Evolutionary conservation across 129 eudicot species (phyloP).

Genomic region (Pseudognaphalium luteoalbum): DNA sequence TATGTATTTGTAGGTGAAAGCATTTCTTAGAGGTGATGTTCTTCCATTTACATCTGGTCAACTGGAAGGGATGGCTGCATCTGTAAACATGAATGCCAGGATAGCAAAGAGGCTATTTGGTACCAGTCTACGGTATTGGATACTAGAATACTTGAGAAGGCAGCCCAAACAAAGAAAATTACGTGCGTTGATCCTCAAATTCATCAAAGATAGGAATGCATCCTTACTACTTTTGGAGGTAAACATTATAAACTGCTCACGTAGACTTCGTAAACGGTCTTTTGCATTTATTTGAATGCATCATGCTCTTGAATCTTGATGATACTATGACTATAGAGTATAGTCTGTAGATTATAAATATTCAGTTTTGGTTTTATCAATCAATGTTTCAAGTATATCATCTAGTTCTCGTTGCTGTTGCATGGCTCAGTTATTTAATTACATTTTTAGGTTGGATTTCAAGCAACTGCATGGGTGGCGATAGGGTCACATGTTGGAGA

Average conservation of each 20-base stretch:
- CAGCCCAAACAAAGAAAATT: conserved; percentile 78
- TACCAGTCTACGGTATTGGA: conserved; percentile 88
- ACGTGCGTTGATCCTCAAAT: conserved; percentile 79
- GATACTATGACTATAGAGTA: not conserved
- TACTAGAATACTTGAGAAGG: conserved; percentile 73
- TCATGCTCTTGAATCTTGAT: not conserved
- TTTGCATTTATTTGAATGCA: not conserved
- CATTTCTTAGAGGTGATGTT: conserved; percentile 82
- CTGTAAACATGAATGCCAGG: conserved; percentile 65
- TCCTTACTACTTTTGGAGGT: conserved; percentile 80
- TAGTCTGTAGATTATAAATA: not conserved
- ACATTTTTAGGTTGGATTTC: conserved; percentile 68
- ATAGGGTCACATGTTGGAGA: conserved; percentile 78
- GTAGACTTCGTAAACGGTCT: not conserved
- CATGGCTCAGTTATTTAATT: not conserved
- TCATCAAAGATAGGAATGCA: conserved; percentile 81
- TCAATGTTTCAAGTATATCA: not conserved
- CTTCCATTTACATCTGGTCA: conserved; percentile 84
- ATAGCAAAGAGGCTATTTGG: conserved; percentile 59
- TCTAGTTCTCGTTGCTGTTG: not conserved
- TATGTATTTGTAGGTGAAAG: conserved; percentile 68
- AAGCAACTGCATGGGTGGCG: conserved; percentile 72
- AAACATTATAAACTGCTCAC: conserved; percentile 21
- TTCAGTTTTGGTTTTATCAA: not conserved
- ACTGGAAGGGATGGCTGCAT: conserved; percentile 77